Percentiles rank a stretch among this genome's conserved stretches.
These are phyloP conservation scores for Diaporthe humulicola DNA, from an alignment of 2,329 filamentous ascomycete species.

Conservation along the genomic window DNA sequence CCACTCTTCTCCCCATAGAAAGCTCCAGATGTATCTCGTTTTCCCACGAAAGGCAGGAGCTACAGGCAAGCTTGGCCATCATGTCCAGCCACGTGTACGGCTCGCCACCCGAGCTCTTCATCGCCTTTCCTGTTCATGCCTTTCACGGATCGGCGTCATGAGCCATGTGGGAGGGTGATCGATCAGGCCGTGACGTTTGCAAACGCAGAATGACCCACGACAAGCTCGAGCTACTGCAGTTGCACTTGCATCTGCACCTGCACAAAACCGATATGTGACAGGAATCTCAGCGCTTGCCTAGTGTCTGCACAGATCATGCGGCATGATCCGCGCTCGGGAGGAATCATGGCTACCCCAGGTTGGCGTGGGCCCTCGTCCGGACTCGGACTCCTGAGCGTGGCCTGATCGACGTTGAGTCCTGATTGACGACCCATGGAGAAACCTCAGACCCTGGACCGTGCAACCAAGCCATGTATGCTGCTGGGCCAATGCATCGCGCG, in stretches of 20 bases:
- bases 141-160: background rate
- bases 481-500: background rate
- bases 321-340: conserved; percentile 16
- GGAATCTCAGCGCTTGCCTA: background rate
- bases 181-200: background rate
- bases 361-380: background rate
- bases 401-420: conserved; percentile 20
- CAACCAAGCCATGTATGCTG: conserved; percentile 1
- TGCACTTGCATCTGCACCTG: background rate
- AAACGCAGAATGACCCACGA: background rate
- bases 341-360: background rate
- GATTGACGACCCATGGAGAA: background rate
- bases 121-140: background rate
- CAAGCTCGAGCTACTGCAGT: background rate
- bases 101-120: background rate
- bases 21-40: too few relatives aligned
- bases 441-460: background rate
- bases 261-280: background rate
- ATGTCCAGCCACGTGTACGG: background rate
- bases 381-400: background rate
- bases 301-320: conserved; percentile 11
- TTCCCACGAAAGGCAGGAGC: background rate
- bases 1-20: too few relatives aligned
- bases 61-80: background rate
- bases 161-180: background rate